Evolutionary conservation across 2,329 filamentous ascomycete species (phyloP), one percentile per base, ranked within the genome.

Genomic region (Stachybotrys chartarum): DNA sequence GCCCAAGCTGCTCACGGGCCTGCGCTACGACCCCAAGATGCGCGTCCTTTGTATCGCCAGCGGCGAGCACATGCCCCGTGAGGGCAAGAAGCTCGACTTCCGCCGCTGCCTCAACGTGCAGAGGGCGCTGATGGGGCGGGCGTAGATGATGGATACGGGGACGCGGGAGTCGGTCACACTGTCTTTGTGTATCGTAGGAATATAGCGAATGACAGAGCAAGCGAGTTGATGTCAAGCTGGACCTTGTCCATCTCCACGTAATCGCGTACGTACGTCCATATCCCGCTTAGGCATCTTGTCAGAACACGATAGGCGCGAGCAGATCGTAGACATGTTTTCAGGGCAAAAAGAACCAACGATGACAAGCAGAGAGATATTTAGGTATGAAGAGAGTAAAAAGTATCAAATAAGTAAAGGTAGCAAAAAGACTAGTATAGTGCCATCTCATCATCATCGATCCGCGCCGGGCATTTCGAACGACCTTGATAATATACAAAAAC

Each of bases 11-110:
- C 83, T 99, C 57, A 88, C 85, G 6, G 90, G 88, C 11, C 76
- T 99, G 57, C 84, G 85, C 62, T 99, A 97, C 70, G 89, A 96
- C 68, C 80, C 82, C 54, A 88, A 91, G 61, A 99, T 99, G 92
- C 90, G 86, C 65, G 86, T 97, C 39, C 82, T 97, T 62, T 95
- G 91, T 69, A 97, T 99, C 68, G 91, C 91, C 57, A 94, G 88
- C 68, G 94, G 94, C 51, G 90, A 96, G 64, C 74, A 83, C 59
- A 83, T 87, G 78, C 83, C 83, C 10, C 66, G 71, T 31, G 77
- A 84, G 58, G 77, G 77, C 18, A 69, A 67, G 54, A 77, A 75
- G 66, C 67, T 83, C 49, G 78, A 82, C 63, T 81, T 83, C 57
- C 64, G 61, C 30, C 68, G 72, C 35, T 73, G 79, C 54, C 64